Percentiles rank a stretch among this genome's conserved stretches.
Evolutionary conservation across 2,329 filamentous ascomycete genomes (phyloP).

Genomic region (Fusarium musae): DNA sequence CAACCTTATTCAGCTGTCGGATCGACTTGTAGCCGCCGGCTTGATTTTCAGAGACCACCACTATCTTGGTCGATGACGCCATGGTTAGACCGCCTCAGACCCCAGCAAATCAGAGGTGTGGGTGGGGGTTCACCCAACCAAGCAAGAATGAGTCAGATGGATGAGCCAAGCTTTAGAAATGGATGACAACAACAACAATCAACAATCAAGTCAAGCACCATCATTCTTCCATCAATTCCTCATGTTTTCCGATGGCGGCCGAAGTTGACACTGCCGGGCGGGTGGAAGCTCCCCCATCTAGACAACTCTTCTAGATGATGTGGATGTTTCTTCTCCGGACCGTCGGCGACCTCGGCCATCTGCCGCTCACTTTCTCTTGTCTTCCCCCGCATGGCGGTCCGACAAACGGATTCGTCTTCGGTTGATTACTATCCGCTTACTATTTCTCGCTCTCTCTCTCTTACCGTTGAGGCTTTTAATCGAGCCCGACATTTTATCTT

Average conservation of each 20-base stretch:
- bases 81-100: slow-evolving; percentile 20
- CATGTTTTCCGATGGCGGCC: slow-evolving; percentile 34
- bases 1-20: slow-evolving; percentile 23
- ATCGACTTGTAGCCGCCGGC: slow-evolving; percentile 27
- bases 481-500: slow-evolving; percentile 19
- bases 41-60: slow-evolving; percentile 24
- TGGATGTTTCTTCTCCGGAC: slow-evolving; percentile 12
- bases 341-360: slow-evolving; percentile 30
- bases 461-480: slow-evolving; percentile 21
- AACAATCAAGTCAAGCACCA: slow-evolving; percentile 25
- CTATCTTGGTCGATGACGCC: slow-evolving; percentile 34
- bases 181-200: slow-evolving; percentile 34
- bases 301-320: slow-evolving; percentile 7
- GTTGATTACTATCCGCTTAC: slow-evolving; percentile 5
- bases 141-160: slow-evolving; percentile 35
- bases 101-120: slow-evolving; percentile 30
- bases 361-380: slow-evolving; percentile 2
- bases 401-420: slow-evolving; percentile 22
- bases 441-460: background rate
- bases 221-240: background rate
- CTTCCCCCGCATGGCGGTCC: slow-evolving; percentile 24
- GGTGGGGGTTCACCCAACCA: slow-evolving; percentile 16
- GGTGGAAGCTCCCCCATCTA: slow-evolving; percentile 26
- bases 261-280: slow-evolving; percentile 19
- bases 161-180: slow-evolving; percentile 16